phyloP scores from a whole-genome alignment of 2,329 filamentous ascomycete species.

The Grosmannia huntii region DNA sequence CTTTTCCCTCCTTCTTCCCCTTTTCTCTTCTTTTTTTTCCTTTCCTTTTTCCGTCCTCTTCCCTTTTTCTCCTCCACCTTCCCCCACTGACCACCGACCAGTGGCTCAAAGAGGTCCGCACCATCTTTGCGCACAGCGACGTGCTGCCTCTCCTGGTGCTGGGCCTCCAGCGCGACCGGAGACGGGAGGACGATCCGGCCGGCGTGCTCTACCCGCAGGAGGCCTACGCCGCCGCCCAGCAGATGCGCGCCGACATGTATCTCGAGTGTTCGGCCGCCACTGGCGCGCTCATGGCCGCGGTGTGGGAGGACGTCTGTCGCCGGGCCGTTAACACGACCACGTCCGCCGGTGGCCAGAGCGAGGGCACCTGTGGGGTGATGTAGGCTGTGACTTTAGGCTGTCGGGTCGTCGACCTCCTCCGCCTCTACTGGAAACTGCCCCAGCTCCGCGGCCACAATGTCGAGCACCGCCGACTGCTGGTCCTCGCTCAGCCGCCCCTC shows the following conservation, averaged over 20 bases:
- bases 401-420: slow-evolving; percentile 5
- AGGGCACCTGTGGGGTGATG: slow-evolving; percentile 40
- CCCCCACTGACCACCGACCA: too few species aligned
- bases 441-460: slow-evolving; percentile 43
- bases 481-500: slow-evolving; percentile 45
- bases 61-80: not conserved
- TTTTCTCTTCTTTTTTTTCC: not conserved
- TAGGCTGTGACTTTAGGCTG: slow-evolving; percentile 14
- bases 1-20: not conserved
- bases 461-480: slow-evolving; percentile 45
- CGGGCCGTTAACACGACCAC: slow-evolving; percentile 37
- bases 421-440: slow-evolving; percentile 32
- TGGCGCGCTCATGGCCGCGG: slow-evolving; percentile 43
- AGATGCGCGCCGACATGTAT: slow-evolving; percentile 48
- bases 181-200: slow-evolving; percentile 44
- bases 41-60: not conserved
- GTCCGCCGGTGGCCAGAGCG: slow-evolving; percentile 35
- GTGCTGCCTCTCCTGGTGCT: slow-evolving; percentile 41
- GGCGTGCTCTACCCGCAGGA: slow-evolving; percentile 50
- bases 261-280: slow-evolving; percentile 51
- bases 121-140: slow-evolving; percentile 32
- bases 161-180: slow-evolving; percentile 48
- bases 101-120: slow-evolving; percentile 45
- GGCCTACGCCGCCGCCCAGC: slow-evolving; percentile 41
- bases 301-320: slow-evolving; percentile 47